Evolutionary conservation across 345 rosid species (phyloP).

Genomic region (Cardamine resedifolia): DNA sequence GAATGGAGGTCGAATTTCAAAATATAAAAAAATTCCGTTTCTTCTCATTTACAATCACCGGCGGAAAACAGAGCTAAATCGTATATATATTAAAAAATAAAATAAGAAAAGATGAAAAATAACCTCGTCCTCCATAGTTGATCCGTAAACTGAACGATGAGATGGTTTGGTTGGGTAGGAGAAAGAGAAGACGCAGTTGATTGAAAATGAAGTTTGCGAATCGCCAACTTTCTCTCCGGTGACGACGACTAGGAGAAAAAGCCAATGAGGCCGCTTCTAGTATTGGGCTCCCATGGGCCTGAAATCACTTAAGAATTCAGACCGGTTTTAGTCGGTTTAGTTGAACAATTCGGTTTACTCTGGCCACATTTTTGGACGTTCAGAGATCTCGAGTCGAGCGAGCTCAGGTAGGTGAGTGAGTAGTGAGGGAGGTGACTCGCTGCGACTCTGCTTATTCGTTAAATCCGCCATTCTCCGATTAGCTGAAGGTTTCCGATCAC

Average conservation of each 20-base stretch:
- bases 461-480: neutral
- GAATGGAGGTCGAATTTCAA: neutral
- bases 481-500: neutral
- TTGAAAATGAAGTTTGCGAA: conserved; percentile 12
- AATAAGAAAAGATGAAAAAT: neutral
- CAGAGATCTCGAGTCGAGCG: neutral
- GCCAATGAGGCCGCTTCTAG: conserved; percentile 7
- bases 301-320: neutral
- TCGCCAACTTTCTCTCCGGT: conserved; percentile 22
- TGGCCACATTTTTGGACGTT: neutral
- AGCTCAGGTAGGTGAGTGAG: conserved; percentile 1
- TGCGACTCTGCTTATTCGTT: conserved; percentile 3
- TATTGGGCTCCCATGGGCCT: conserved; percentile 34
- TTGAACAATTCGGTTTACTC: neutral
- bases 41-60: neutral
- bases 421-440: conserved; percentile 3
- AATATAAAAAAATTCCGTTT: neutral
- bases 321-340: conserved; percentile 4
- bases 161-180: neutral
- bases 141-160: conserved; percentile 22
- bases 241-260: conserved; percentile 21
- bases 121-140: conserved; percentile 40
- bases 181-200: conserved; percentile 14
- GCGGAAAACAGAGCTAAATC: neutral
- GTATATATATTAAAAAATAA: neutral